Evolutionary conservation across 2,329 filamentous ascomycete genomes (phyloP).

Genomic region (Trichophyton schoenleinii): DNA sequence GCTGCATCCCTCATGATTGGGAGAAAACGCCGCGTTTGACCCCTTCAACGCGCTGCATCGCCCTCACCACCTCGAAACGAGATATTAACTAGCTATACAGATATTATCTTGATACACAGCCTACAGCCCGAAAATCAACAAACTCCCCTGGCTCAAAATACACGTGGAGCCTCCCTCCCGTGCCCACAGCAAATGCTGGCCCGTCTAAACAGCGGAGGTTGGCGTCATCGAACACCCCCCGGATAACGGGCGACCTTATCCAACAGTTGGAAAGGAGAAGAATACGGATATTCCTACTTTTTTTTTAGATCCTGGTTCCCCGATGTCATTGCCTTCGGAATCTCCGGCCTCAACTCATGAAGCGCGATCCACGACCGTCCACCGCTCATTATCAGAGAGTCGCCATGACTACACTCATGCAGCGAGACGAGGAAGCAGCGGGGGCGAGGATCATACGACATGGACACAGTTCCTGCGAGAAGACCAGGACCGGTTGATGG

Average conservation of each 20-base stretch:
- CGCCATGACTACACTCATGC: not conserved
- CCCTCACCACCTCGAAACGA: not conserved
- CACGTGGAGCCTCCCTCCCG: constrained; percentile 17
- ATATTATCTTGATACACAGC: not conserved
- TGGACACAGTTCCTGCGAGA: constrained; percentile 9
- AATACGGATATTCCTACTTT: not conserved
- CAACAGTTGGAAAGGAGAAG: not conserved
- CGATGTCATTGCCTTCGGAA: not conserved
- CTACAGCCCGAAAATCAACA: not conserved
- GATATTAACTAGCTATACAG: not conserved
- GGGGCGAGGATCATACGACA: constrained; percentile 1
- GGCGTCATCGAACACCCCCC: constrained; percentile 17
- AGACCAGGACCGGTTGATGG: not conserved
- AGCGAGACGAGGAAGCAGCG: not conserved
- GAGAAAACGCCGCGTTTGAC: not conserved
- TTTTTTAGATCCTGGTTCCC: not conserved
- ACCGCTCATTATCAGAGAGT: not conserved
- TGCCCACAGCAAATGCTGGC: constrained; percentile 23
- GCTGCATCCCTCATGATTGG: not conserved
- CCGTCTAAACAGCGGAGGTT: constrained; percentile 24
- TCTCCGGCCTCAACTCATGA: not conserved
- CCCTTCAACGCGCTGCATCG: not conserved
- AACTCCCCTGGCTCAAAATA: not conserved
- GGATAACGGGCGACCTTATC: not conserved
- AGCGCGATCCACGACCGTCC: not conserved